Evolutionary conservation across 2,329 filamentous ascomycete genomes (phyloP), one percentile per base, ranked within the genome.

Genomic region (Colletotrichum cordylinicola): DNA sequence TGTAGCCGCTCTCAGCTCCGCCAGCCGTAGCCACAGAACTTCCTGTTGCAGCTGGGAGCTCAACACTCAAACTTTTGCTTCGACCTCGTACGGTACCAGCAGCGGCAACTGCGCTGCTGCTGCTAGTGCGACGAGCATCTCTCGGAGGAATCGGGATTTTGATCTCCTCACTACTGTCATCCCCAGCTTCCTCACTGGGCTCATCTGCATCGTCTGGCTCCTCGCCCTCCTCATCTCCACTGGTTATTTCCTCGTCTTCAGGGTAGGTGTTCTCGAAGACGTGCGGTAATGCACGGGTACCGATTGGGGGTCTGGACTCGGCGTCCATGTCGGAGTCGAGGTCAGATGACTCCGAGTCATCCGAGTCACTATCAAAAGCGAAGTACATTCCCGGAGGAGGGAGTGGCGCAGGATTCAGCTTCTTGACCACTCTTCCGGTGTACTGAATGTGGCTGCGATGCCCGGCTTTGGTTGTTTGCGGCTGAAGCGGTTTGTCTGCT

Each of bases 321-420:
- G 82, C 80, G 10, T 82, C 82, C 4, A 78, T 77, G 0, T 84
- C 81, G 0, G 80, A 82, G 10, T 70, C 77, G 7, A 75, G 74
- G 4, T 84, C 80, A 0, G 84, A 84, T 5, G 83, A 81, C 1
- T 78, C 70, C 9, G 80, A 77, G 12, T 82, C 80, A 8, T 80
- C 80, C 1, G 81, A 83, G 60, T 87, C 87, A 12, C 84, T 80
- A 75, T 87, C 89, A 58, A 88, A 87, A 0, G 87, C 87, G 78
- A 88, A 88, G 80, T 89, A 91, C 74, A 88, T 88, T 4, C 87
- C 85, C 0, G 90, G 88, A 0, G 89, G 89, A 0, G 90, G 90
- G 0, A 92, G 84, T 1, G 88, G 82, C 0, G 87, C 84, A 0
- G 90, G 89, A 0, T 85, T 82, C 9, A 91, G 81, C 15, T 83